Evolutionary conservation across 2,329 filamentous ascomycete species (phyloP).

Genomic region (Xylaria multiplex): DNA sequence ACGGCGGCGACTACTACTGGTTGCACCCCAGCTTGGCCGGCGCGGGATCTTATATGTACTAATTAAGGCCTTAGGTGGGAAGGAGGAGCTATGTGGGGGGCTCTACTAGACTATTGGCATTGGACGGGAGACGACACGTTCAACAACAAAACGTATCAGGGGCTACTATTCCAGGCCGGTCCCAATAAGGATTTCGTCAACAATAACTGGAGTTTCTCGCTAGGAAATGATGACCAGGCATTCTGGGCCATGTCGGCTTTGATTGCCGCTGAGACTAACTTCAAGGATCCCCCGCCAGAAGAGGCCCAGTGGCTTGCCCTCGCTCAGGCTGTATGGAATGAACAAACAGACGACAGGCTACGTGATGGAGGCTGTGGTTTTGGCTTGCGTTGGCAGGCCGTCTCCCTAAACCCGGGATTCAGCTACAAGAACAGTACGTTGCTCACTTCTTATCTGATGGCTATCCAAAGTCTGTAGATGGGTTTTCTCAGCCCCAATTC

Average conservation of each 20-base stretch:
- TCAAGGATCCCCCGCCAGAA: conserved; percentile 61
- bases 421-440: conserved; percentile 56
- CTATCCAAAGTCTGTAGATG: background rate
- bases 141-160: conserved; percentile 58
- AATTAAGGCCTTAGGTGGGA: conserved; percentile 60
- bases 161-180: conserved; percentile 58
- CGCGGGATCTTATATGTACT: conserved; percentile 11
- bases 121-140: conserved; percentile 63
- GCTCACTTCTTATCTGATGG: background rate
- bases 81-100: conserved; percentile 62
- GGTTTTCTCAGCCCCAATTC: background rate
- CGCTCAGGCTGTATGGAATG: conserved; percentile 72
- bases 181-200: conserved; percentile 59
- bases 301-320: conserved; percentile 70
- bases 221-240: conserved; percentile 67
- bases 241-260: conserved; percentile 74
- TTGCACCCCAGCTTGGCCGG: conserved; percentile 23
- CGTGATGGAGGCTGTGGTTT: conserved; percentile 69
- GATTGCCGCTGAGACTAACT: conserved; percentile 69
- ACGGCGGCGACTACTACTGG: conserved; percentile 46
- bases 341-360: conserved; percentile 62
- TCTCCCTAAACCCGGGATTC: conserved; percentile 65
- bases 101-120: conserved; percentile 65
- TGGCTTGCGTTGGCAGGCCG: conserved; percentile 75
- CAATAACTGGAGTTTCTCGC: conserved; percentile 51